A percentile compares a stretch with the other conserved stretches of the same genome.
Evolutionary conservation across 1,139 yeast species (phyloP).

Genomic region (Ogataea hybrid): DNA sequence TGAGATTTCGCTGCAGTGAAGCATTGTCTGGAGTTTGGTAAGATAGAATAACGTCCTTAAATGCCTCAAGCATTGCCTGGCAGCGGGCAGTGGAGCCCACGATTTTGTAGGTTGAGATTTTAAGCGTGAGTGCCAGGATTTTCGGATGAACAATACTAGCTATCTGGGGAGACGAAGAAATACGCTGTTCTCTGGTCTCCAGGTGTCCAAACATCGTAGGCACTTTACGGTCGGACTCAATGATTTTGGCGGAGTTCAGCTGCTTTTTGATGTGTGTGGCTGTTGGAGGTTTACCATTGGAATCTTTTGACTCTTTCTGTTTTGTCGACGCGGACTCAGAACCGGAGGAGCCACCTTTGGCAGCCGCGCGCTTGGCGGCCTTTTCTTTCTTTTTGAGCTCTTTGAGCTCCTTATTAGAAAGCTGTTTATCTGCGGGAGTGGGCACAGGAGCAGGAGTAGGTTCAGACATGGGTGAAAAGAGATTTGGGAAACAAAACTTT

Average conservation of each 20-base stretch:
- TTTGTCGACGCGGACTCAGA: conserved; percentile 30
- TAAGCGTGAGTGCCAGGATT: conserved; percentile 72
- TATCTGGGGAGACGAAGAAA: conserved; percentile 59
- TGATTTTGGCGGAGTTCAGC: conserved; percentile 51
- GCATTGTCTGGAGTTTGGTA: conserved; percentile 85
- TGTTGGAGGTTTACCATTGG: conserved; percentile 36
- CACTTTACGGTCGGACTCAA: conserved; percentile 42
- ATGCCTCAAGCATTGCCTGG: conserved; percentile 79
- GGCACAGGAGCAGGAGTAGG: conserved; percentile 10
- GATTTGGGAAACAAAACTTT: conserved; percentile 4
- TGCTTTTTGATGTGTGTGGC: conserved; percentile 54
- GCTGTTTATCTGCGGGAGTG: conserved; percentile 28
- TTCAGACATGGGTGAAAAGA: conserved; percentile 6
- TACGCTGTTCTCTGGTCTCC: conserved; percentile 78
- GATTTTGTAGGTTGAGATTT: conserved; percentile 77
- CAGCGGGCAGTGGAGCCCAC: conserved; percentile 92
- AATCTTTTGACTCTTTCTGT: conserved; percentile 4
- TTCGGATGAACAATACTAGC: conserved; percentile 85
- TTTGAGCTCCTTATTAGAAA: conserved; percentile 80
- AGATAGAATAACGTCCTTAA: conserved; percentile 74
- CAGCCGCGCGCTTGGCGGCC: conserved; percentile 83
- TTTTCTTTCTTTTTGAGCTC: conserved; percentile 86
- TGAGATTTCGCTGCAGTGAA: conserved; percentile 82
- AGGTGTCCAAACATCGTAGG: conserved; percentile 82
- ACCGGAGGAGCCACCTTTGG: conserved; percentile 32